Conservation (phyloP, 2,329 filamentous ascomycete genomes). For the Sporothrix pseudoabietina region DNA sequence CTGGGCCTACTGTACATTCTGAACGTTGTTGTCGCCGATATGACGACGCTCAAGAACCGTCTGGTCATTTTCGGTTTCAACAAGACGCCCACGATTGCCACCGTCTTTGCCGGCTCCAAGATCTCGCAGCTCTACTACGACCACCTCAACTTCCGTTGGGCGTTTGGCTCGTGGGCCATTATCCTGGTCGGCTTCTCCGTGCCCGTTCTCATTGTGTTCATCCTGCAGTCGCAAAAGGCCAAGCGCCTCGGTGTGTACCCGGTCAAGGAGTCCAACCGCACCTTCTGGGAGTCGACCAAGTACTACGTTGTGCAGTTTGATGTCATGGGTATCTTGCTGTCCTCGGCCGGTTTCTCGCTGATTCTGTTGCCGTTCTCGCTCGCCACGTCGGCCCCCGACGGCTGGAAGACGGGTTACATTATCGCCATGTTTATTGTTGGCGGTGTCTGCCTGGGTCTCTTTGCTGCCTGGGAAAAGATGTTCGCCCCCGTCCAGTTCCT, state of each 20-base stretch:
- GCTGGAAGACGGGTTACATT: slow-evolving; percentile 49
- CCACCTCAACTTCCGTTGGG: slow-evolving; percentile 65
- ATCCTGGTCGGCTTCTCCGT: slow-evolving; percentile 61
- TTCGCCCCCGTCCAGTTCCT: slow-evolving; percentile 46
- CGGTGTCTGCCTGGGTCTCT: slow-evolving; percentile 42
- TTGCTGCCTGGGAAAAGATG: slow-evolving; percentile 46
- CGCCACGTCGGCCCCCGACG: slow-evolving; percentile 45
- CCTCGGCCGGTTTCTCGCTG: slow-evolving; percentile 61
- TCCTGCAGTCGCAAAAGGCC: slow-evolving; percentile 63
- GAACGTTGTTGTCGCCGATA: slow-evolving; percentile 66
- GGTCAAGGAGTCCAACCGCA: slow-evolving; percentile 48
- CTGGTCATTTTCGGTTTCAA: slow-evolving; percentile 65
- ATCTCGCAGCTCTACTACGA: slow-evolving; percentile 56
- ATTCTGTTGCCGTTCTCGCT: slow-evolving; percentile 70
- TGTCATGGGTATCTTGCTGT: slow-evolving; percentile 63
- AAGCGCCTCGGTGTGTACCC: slow-evolving; percentile 54
- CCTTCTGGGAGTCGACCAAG: slow-evolving; percentile 48
- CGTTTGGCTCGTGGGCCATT: slow-evolving; percentile 66
- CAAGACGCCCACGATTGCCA: slow-evolving; percentile 66
- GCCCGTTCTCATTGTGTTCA: slow-evolving; percentile 59
- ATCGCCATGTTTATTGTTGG: slow-evolving; percentile 48
- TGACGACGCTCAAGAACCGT: slow-evolving; percentile 65
- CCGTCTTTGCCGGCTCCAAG: slow-evolving; percentile 62
- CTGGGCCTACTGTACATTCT: slow-evolving; percentile 46
- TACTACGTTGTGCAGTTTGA: slow-evolving; percentile 66